Percentiles rank a stretch among this genome's conserved stretches.
These are phyloP conservation scores for Trichoderma gracile DNA, from an alignment of 2,329 filamentous ascomycete species.

Conservation along the genomic window DNA sequence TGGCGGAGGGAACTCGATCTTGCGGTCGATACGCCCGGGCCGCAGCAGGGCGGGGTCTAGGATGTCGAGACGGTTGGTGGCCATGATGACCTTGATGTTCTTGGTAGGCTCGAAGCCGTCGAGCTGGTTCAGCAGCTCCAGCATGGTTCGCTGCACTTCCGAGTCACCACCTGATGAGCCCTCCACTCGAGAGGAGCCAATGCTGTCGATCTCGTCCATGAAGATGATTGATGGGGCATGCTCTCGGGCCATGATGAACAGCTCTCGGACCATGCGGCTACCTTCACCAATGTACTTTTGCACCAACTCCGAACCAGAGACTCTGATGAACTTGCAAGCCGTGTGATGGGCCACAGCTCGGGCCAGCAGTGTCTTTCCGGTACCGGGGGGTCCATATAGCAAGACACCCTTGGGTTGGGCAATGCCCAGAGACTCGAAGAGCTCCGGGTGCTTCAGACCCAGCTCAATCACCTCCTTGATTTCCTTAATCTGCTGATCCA, in stretches of 20 bases:
- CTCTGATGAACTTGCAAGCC: conserved; percentile 98
- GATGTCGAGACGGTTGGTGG: conserved; percentile 96
- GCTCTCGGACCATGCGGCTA: conserved; percentile 95
- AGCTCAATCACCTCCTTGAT: conserved; percentile 99
- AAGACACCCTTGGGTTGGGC: conserved; percentile 97
- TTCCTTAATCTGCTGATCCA: conserved; percentile 99
- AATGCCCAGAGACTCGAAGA: conserved; percentile 98
- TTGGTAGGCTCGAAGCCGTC: conserved; percentile 99
- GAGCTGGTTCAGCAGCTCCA: conserved; percentile 96
- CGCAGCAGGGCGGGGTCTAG: conserved; percentile 91
- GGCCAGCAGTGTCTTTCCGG: conserved; percentile 92
- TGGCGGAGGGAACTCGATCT: conserved; percentile 98
- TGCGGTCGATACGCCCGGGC: conserved; percentile 96
- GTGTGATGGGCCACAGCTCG: conserved; percentile 97
- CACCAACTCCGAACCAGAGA: conserved; percentile 92
- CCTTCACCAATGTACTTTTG: conserved; percentile 99
- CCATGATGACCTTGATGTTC: conserved; percentile 99
- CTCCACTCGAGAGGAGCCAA: conserved; percentile 95
- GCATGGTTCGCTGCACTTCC: conserved; percentile 97
- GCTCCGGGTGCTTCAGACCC: conserved; percentile 94
- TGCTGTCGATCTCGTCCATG: conserved; percentile 99
- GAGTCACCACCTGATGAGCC: conserved; percentile 94
- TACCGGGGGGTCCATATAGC: conserved; percentile 94
- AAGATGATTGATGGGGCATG: conserved; percentile 99
- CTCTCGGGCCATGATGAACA: conserved; percentile 98